These are phyloP conservation scores for Pisolithus marmoratus DNA, from an alignment of 768 basidiomycete genomes.

Conservation along the genomic window DNA sequence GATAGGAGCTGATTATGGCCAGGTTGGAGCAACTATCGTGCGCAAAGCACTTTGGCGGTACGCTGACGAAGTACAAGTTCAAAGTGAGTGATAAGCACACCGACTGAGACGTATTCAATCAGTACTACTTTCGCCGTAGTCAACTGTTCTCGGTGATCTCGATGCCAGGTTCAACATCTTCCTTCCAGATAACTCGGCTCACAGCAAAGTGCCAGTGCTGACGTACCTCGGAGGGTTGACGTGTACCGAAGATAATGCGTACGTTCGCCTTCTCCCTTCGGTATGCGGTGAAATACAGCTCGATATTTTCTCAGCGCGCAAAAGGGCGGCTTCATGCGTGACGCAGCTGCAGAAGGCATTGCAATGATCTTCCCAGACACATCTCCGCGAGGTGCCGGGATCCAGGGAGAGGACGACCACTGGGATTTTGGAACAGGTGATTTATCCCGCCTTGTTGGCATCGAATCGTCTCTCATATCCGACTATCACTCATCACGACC, in stretches of 20 bases:
- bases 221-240: constrained; percentile 86
- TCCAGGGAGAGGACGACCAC: constrained; percentile 71
- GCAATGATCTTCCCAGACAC: constrained; percentile 93
- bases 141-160: constrained; percentile 61
- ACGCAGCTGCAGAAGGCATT: constrained; percentile 79
- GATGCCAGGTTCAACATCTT: constrained; percentile 85
- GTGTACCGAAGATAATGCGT: constrained; percentile 95
- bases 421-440: constrained; percentile 90
- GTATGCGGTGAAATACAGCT: no score
- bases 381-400: constrained; percentile 85
- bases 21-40: constrained; percentile 64
- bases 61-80: constrained; percentile 82
- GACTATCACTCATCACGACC: neutral
- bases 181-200: constrained; percentile 57
- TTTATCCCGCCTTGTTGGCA: constrained; percentile 4
- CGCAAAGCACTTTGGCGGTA: constrained; percentile 78
- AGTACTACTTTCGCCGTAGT: constrained; percentile 36
- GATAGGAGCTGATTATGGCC: constrained; percentile 9
- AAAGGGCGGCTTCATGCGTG: constrained; percentile 88
- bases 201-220: constrained; percentile 62
- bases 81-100: constrained; percentile 40
- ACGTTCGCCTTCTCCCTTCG: constrained; percentile 20
- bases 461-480: no score
- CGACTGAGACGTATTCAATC: neutral
- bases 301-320: constrained; percentile 54